Conservation (phyloP, 805 yeast species). For the Millerozyma miso region DNA sequence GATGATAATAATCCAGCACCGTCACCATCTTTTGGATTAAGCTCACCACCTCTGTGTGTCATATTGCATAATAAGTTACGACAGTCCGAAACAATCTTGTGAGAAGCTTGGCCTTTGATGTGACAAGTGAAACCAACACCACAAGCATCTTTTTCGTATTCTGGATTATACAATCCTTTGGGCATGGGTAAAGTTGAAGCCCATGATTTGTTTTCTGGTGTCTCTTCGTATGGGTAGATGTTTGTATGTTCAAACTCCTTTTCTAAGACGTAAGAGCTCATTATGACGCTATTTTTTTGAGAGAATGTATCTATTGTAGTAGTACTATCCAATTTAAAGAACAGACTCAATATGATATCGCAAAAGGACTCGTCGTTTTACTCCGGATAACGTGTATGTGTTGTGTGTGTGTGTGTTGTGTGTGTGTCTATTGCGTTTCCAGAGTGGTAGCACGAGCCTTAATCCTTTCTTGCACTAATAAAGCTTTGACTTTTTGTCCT, state of each 20-base stretch:
- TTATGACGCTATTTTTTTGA: constrained; percentile 4
- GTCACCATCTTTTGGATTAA: constrained; percentile 96
- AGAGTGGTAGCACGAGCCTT: neutral
- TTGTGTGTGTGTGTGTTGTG: neutral
- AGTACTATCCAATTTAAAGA: neutral
- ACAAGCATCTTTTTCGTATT: constrained; percentile 92
- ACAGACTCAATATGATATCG: neutral
- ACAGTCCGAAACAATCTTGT: constrained; percentile 92
- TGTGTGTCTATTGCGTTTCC: neutral
- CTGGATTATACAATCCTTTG: constrained; percentile 92
- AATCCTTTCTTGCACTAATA: neutral
- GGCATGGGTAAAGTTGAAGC: constrained; percentile 82
- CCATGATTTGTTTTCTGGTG: constrained; percentile 82
- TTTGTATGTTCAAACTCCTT: constrained; percentile 31
- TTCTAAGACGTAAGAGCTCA: constrained; percentile 37
- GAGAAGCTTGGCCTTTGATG: constrained; percentile 82
- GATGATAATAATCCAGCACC: constrained; percentile 97
- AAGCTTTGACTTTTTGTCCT: neutral
- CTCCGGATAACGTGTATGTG: too few relatives aligned
- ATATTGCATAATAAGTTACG: constrained; percentile 84
- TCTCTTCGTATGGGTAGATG: constrained; percentile 67
- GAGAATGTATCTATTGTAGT: neutral
- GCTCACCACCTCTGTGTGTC: constrained; percentile 99
- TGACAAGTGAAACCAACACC: constrained; percentile 98
- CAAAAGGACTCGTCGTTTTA: neutral